phyloP scores from a whole-genome alignment of 495 filamentous ascomycete species.

The Penicillium subrubescens region DNA sequence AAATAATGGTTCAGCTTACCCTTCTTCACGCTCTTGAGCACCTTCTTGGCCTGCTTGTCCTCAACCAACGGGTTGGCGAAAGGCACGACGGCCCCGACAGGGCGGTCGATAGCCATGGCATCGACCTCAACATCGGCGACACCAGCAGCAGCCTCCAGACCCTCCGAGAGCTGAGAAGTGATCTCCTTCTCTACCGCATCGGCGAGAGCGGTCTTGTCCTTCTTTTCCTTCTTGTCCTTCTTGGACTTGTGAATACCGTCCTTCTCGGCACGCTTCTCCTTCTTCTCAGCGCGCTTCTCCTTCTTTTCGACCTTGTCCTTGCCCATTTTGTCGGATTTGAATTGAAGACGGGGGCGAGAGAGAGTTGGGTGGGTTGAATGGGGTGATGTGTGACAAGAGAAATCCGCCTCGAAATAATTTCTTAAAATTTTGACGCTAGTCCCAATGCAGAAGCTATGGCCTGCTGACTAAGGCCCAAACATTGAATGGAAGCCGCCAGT shows the following conservation, averaged over 20 bases:
- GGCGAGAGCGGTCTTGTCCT: constrained; percentile 61
- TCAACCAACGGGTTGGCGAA: constrained; percentile 90
- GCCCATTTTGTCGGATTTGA: constrained; percentile 45
- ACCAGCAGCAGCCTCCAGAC: constrained; percentile 44
- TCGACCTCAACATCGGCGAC: constrained; percentile 46
- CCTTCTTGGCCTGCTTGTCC: constrained; percentile 90
- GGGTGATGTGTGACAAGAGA: constrained; percentile 34
- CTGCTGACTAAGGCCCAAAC: constrained; percentile 42
- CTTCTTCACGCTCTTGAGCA: constrained; percentile 90
- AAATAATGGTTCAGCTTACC: constrained; percentile 54
- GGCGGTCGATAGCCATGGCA: constrained; percentile 53
- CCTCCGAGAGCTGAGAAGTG: constrained; percentile 53
- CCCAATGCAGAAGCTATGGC: constrained; percentile 24
- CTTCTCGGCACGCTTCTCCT: constrained; percentile 76
- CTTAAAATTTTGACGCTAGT: constrained; percentile 49
- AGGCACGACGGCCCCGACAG: constrained; percentile 79
- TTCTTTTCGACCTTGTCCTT: constrained; percentile 64
- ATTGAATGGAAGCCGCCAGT: constrained; percentile 8
- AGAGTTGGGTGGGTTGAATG: constrained; percentile 21
- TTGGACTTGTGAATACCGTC: constrained; percentile 72
- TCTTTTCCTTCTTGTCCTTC: constrained; percentile 71
- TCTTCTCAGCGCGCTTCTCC: constrained; percentile 76
- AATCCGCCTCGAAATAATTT: constrained; percentile 45
- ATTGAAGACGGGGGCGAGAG: constrained; percentile 19
- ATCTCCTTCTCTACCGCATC: constrained; percentile 67